Conservation (phyloP, 768 basidiomycete genomes). For the Tephrocybe sp. region DNA sequence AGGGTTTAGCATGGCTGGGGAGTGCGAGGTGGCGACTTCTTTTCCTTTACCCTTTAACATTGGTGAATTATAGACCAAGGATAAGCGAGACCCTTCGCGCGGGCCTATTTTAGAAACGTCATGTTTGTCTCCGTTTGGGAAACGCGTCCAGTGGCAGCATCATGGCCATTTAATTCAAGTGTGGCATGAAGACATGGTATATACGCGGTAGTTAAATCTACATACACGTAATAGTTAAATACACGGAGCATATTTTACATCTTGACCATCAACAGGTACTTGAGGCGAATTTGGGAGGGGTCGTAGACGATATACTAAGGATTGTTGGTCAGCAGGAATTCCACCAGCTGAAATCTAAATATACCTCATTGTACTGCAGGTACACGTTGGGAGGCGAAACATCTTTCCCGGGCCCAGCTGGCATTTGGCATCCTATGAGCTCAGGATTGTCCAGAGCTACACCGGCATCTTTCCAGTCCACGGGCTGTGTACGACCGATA, state of each 20-base stretch:
- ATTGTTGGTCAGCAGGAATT: neutral
- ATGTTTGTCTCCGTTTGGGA: conserved; percentile 4
- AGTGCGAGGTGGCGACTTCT: conserved; percentile 16
- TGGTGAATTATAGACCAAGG: neutral
- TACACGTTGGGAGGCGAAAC: conserved; percentile 25
- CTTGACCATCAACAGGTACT: conserved; percentile 59
- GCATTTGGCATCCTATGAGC: conserved; percentile 57
- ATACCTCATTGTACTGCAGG: conserved; percentile 60
- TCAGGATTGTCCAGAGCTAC: conserved; percentile 45
- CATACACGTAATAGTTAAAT: too few species aligned
- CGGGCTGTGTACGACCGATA: conserved; percentile 50
- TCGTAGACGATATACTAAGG: conserved; percentile 63
- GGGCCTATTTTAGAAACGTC: neutral
- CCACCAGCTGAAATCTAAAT: conserved; percentile 9
- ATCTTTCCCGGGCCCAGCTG: conserved; percentile 46
- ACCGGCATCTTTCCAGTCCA: conserved; percentile 61
- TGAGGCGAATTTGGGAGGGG: conserved; percentile 53
- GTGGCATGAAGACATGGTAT: neutral
- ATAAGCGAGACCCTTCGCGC: conserved; percentile 3
- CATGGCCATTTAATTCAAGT: too few species aligned
- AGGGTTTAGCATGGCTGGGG: conserved; percentile 46
- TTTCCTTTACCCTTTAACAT: conserved; percentile 32
- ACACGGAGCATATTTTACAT: conserved; percentile 29
- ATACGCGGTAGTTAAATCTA: too few species aligned
- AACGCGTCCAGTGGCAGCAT: too few species aligned